Evolutionary conservation across 2,329 filamentous ascomycete genomes (phyloP).

Genomic region (Lasiodiplodia sp.): DNA sequence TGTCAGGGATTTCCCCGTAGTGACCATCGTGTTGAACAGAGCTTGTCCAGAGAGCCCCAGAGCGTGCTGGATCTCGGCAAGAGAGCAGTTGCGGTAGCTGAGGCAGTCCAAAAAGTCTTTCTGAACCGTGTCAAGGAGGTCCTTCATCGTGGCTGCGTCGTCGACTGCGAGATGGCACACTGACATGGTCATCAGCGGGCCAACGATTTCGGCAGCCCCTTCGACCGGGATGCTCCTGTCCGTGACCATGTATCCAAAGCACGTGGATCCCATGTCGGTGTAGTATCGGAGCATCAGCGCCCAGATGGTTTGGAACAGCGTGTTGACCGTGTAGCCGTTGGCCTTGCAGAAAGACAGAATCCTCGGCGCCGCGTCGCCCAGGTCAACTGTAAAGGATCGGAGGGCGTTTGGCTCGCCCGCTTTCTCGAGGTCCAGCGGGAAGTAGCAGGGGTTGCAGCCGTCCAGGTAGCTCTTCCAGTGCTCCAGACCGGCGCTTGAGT

Average conservation of each 20-base stretch:
- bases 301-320: constrained; percentile 38
- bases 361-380: no score
- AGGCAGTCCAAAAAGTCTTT: constrained; percentile 32
- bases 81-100: constrained; percentile 9
- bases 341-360: constrained; percentile 3
- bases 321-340: constrained; percentile 20
- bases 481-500: constrained; percentile 36
- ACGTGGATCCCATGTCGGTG: constrained; percentile 34
- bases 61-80: constrained; percentile 16
- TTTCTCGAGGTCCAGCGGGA: constrained; percentile 34
- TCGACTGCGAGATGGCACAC: constrained; percentile 30
- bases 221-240: constrained; percentile 37
- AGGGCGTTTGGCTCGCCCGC: background rate
- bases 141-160: background rate
- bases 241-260: constrained; percentile 37
- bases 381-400: background rate
- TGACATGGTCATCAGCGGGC: constrained; percentile 40
- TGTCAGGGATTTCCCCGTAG: background rate
- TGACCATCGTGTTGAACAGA: background rate
- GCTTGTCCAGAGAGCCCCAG: background rate
- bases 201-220: constrained; percentile 33
- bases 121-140: background rate
- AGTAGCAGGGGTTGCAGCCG: constrained; percentile 43
- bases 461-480: constrained; percentile 44
- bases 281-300: constrained; percentile 34